A percentile compares a stretch with the other conserved stretches of the same genome.
phyloP scores from a whole-genome alignment of 805 yeast species.

The Saccharomycopsis sp. region DNA sequence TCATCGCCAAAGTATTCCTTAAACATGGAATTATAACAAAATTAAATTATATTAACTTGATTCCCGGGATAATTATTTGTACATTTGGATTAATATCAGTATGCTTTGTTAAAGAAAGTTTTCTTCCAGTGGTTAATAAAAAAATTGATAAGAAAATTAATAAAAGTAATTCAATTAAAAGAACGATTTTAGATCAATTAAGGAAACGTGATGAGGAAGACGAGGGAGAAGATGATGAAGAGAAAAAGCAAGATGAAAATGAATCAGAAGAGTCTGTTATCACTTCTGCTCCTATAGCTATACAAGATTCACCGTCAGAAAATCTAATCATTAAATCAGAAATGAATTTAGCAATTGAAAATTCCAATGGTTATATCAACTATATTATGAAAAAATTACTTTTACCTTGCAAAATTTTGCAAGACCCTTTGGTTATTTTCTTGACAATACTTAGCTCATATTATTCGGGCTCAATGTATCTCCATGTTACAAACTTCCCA shows the following conservation, averaged over 20 bases:
- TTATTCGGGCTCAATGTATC: conserved; percentile 18
- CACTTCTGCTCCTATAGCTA: too few relatives aligned
- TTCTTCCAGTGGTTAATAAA: conserved; percentile 14
- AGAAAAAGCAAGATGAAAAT: background rate
- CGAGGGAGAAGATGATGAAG: background rate
- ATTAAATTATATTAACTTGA: conserved; percentile 7
- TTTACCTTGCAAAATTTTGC: conserved; percentile 10
- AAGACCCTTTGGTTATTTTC: conserved; percentile 9
- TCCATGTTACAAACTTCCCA: conserved; percentile 16
- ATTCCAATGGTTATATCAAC: conserved; percentile 6
- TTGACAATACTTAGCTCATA: conserved; percentile 10
- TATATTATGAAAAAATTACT: conserved; percentile 1
- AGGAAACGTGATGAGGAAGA: background rate
- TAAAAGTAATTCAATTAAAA: conserved; percentile 3
- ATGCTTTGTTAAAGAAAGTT: conserved; percentile 14
- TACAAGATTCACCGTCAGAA: background rate
- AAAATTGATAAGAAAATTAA: conserved; percentile 8
- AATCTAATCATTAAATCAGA: background rate
- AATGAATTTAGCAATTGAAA: conserved; percentile 2
- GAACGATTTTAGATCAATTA: conserved; percentile 5
- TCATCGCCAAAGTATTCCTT: conserved; percentile 3
- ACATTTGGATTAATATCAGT: conserved; percentile 10
- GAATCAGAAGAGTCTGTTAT: background rate
- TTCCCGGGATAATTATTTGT: conserved; percentile 14
- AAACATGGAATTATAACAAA: background rate